These are phyloP conservation scores for Chlamydomonas asymmetrica DNA, from an alignment of 139 green algal species.

Conservation along the genomic window DNA sequence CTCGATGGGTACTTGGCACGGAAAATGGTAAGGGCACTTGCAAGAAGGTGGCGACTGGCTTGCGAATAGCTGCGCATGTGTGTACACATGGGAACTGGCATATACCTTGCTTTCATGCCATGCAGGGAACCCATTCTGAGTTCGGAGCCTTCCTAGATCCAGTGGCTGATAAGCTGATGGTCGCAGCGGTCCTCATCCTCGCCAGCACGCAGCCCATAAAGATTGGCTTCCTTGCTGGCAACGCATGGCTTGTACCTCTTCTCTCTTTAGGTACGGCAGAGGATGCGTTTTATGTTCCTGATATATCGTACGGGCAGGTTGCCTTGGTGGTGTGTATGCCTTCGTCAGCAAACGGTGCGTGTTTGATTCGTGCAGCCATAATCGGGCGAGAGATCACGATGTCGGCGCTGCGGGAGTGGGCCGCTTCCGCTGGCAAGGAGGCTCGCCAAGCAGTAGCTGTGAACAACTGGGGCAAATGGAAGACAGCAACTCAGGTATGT, in stretches of 20 bases:
- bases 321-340: too few relatives aligned
- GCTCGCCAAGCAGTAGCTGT: constrained; percentile 82
- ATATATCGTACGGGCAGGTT: too few relatives aligned
- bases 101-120: not conserved
- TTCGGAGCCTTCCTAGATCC: constrained; percentile 98
- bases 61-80: not conserved
- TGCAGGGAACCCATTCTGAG: constrained; percentile 60
- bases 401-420: constrained; percentile 92
- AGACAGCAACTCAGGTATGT: constrained; percentile 77
- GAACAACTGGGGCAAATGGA: constrained; percentile 85
- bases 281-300: too few relatives aligned
- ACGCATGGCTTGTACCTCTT: constrained; percentile 75
- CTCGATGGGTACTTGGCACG: constrained; percentile 94
- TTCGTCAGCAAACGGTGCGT: too few relatives aligned
- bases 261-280: constrained; percentile 52
- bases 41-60: not conserved
- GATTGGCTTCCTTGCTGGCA: constrained; percentile 61
- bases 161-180: constrained; percentile 98
- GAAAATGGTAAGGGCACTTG: constrained; percentile 65
- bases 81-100: not conserved
- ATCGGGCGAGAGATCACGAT: constrained; percentile 93
- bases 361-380: constrained; percentile 64
- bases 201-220: constrained; percentile 70
- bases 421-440: constrained; percentile 69
- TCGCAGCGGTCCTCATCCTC: constrained; percentile 83